Evolutionary conservation across 257 asterid genomes (phyloP), one percentile per base, ranked within the genome.

Genomic region (Ocimum tenuiflorum): DNA sequence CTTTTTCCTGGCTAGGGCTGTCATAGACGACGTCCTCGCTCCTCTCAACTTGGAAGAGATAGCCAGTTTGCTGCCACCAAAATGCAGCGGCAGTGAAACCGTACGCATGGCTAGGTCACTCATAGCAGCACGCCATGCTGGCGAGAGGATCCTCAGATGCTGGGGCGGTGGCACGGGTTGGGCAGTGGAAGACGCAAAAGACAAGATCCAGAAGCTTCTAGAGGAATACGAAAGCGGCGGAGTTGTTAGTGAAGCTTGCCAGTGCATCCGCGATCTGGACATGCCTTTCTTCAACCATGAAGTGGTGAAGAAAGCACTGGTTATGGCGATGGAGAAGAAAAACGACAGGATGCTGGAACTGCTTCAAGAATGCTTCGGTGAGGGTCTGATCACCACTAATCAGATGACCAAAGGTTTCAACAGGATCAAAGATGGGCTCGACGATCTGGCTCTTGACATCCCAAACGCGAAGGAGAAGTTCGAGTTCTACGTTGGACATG

Each of bases 161-260:
- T 94, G 99, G 99, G 99, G 96, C 10, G 99, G 99, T 3, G 96
- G 99, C 47, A 88, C 95, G 0, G 99, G 99, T 6, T 94, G 99
- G 99, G 96, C 97, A 0, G 99, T 94, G 69, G 99, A 94, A 82
- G 99, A 94, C 41, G 97, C 97, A 0, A 94, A 94, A 86, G 99
- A 94, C 75, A 94, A 88, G 87, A 88, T 94, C 27, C 81, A 79
- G 80, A 94, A 94, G 81, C 99, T 94, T 68, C 92, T 94, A 0
- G 99, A 90, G 74, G 97, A 94, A 75, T 94, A 83, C 36, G 99
- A 94, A 67, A 94, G 96, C 14, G 88, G 97, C 1, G 96, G 99
- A 12, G 99, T 83, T 13, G 75, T 94, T 0, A 58, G 77, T 7
- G 97, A 94, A 61, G 99, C 97, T n/a, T 90, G 99, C 77, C 95